Evolutionary conservation across 2,329 filamentous ascomycete species (phyloP), one percentile per base, ranked within the genome.

Genomic region (Arachnopeziza araneosa): DNA sequence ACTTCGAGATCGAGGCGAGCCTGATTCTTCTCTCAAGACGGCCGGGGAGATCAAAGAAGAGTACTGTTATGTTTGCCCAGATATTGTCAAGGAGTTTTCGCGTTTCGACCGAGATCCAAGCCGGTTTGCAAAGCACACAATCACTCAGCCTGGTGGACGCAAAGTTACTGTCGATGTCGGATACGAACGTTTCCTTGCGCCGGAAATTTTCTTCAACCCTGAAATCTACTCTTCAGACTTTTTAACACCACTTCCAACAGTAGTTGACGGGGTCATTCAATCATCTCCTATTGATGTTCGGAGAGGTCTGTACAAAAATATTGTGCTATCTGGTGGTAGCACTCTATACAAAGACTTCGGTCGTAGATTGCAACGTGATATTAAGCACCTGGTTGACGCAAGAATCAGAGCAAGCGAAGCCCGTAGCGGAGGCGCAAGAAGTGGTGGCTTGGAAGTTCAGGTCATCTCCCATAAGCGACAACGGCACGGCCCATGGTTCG

Each of bases 151-250:
- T 24, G 93, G 93, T 68, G 95, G 95, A 64, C 88, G 90, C 68
- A 87, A 90, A 68, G 87, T 93, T 23, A 84, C 81, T 1, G 91
- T 99, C 53, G 96, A 99, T 70, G 90, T 99, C 57, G 95, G 95
- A 57, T 99, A 98, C 78, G 95, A 99, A 76, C 90, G 95, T 36
- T 99, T 99, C 83, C 82, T 99, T 62, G 95, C 95, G 1, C 96
- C 96, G 24, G 95, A 99, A 76, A 99, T 99, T 73, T 99, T 99
- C 79, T 99, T 99, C 85, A 99, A 99, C 78, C 95, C 95, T 30
- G 95, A 99, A 79, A 99, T 99, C 71, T 98, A 98, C 83, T 96
- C 91, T 63, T 98, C 93, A 67, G 95, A 99, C 74, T 99, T 99
- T 80, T 80, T 99, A 66, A 99, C 95, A 14, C 95, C 95, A 17